A percentile compares a stretch with the other conserved stretches of the same genome.
Conservation (phyloP, 768 basidiomycete species). For the Obba rivulosa region DNA sequence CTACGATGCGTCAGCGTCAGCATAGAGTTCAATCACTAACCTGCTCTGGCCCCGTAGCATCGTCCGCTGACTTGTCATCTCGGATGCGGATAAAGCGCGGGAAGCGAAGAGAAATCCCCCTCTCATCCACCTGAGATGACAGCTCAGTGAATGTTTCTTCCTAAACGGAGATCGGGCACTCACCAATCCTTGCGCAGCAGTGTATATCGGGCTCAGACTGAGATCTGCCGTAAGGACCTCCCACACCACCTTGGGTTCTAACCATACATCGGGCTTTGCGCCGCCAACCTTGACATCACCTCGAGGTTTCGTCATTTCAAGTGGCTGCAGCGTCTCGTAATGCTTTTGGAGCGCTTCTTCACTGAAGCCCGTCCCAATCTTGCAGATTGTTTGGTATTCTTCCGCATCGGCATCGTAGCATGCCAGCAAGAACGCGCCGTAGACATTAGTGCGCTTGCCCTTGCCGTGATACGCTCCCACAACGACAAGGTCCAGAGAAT, state of each 20-base stretch:
- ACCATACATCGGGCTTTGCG: conserved; percentile 96
- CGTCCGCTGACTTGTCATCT: conserved; percentile 90
- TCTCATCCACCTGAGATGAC: conserved; percentile 60
- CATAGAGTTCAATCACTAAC: conserved; percentile 34
- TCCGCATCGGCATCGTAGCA: conserved; percentile 95
- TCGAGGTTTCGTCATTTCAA: conserved; percentile 63
- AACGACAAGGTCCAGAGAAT: conserved; percentile 96
- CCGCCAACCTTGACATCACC: conserved; percentile 87
- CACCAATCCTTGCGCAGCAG: conserved; percentile 89
- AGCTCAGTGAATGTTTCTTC: not conserved
- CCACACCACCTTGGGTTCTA: conserved; percentile 97
- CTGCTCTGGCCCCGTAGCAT: conserved; percentile 92
- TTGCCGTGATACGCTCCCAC: conserved; percentile 97
- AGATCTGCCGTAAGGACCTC: conserved; percentile 97
- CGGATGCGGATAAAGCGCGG: conserved; percentile 89
- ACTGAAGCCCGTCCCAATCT: conserved; percentile 97
- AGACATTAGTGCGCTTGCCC: conserved; percentile 95
- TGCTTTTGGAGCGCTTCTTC: conserved; percentile 84
- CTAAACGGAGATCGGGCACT: conserved; percentile 22
- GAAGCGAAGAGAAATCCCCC: conserved; percentile 94
- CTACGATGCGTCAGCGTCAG: not conserved
- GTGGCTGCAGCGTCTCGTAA: conserved; percentile 74
- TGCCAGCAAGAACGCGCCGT: conserved; percentile 95
- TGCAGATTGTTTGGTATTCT: conserved; percentile 96
- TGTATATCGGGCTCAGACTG: conserved; percentile 93